Evolutionary conservation across 2,329 filamentous ascomycete genomes (phyloP), one percentile per base, ranked within the genome.

Genomic region (Fusarium tricinctum): DNA sequence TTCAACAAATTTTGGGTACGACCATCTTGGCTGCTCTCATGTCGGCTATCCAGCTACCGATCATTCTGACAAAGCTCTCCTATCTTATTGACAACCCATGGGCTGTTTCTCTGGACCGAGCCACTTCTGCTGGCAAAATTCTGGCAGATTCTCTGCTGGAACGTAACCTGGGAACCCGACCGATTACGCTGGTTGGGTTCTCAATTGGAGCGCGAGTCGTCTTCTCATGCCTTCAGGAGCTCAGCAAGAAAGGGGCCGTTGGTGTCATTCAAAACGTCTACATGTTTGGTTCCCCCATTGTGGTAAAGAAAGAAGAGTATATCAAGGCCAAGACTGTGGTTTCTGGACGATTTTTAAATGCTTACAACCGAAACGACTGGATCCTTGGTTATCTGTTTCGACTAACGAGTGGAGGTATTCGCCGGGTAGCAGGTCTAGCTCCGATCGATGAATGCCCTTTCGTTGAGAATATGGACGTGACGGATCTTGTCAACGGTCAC

Each of bases 81-180:
- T 99, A 99, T 76, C 86, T 99, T 20, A 97, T 99, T 70, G 96
- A 99, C 79, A 99, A 99, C 75, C 96, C 96, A 0, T 99, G 96
- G 96, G 93, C 92, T 26, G 94, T 97, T n/a, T 98, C 96, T 2
- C 87, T 97, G 49, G 93, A 96, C 74, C 89, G 96, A 73, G 96
- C 96, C 30, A 94, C 92, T 74, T 86, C 92, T 57, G 93, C 95
- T 9, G 96, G 96, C 5, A 86, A 97, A 46, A 97, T 99, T 77
- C 85, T 99, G 54, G 96, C 96, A 3, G 96, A 99, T 78, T 97
- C 95, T 0, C 83, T 99, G 33, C 92, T 97, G 63, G 94, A 97
- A 72, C 89, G 94, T 48, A 97, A 97, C 76, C 84, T 99, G 20
- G 96, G 96, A 17, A 93, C 94, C 8, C 87, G 96, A 28, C 96